Percentiles rank a stretch among this genome's conserved stretches.
phyloP scores from a whole-genome alignment of 2,329 filamentous ascomycete genomes.

The Aspergillus awamori region DNA sequence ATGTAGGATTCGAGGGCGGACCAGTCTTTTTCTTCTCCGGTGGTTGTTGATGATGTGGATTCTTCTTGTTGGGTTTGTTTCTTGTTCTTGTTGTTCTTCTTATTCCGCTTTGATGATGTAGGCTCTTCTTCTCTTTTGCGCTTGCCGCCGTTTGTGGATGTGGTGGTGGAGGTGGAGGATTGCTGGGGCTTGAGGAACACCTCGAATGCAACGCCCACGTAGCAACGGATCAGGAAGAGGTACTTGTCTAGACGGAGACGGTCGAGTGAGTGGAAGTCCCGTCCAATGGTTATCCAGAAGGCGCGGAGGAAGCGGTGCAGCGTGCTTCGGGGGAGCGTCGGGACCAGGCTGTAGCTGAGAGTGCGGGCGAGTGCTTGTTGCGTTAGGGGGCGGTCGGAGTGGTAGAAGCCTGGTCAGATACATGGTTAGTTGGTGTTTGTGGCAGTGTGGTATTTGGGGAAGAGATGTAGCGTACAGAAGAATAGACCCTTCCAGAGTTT shows the following conservation, averaged over 20 bases:
- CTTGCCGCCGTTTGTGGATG: conserved; percentile 22
- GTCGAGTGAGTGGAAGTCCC: conserved; percentile 72
- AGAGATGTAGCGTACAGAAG: conserved; percentile 60
- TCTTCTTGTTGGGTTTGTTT: conserved; percentile 28
- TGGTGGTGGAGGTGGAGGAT: neutral
- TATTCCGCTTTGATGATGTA: conserved; percentile 24
- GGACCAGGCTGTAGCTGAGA: conserved; percentile 69
- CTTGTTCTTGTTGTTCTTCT: conserved; percentile 25
- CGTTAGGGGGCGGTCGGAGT: conserved; percentile 84
- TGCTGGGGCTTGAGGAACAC: conserved; percentile 36
- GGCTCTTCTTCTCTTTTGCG: conserved; percentile 34
- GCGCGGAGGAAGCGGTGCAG: conserved; percentile 57
- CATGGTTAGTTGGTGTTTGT: neutral
- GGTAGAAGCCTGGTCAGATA: conserved; percentile 70
- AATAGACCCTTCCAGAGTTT: conserved; percentile 96
- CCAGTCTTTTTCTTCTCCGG: conserved; percentile 29
- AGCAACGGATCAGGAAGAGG: conserved; percentile 77
- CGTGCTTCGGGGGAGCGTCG: conserved; percentile 57
- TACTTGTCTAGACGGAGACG: conserved; percentile 90
- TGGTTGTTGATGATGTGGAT: conserved; percentile 19
- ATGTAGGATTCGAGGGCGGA: conserved; percentile 42
- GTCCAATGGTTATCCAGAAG: conserved; percentile 72
- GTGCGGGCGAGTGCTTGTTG: conserved; percentile 82
- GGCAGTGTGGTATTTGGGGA: neutral
- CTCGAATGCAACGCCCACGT: conserved; percentile 70